phyloP scores from a whole-genome alignment of 345 rosid species.

The Kandelia obovata region DNA sequence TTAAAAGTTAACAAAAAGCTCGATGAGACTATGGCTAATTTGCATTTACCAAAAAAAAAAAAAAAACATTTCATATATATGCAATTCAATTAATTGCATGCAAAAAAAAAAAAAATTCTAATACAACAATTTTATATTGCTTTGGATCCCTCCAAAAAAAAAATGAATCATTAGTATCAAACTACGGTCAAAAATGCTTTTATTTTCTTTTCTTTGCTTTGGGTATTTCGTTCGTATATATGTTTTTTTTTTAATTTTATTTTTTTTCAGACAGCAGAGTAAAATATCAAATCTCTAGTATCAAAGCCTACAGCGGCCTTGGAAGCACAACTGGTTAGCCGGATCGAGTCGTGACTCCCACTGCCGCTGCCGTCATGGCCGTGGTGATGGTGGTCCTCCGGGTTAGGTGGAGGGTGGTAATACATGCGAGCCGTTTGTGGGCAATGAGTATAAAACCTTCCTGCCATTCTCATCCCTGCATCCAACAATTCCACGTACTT shows the following conservation, averaged over 20 bases:
- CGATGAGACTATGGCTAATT: no score
- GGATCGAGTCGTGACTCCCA: not conserved
- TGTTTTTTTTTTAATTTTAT: not conserved
- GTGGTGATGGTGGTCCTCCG: conserved; percentile 16
- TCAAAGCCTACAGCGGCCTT: conserved; percentile 22
- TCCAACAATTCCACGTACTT: conserved; percentile 49
- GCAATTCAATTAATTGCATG: no score
- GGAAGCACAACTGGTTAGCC: conserved; percentile 5
- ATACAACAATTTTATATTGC: no score
- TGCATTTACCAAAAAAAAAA: no score
- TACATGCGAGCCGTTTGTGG: conserved; percentile 59
- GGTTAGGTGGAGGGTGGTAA: conserved; percentile 51
- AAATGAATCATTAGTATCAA: not conserved
- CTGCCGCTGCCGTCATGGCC: not conserved
- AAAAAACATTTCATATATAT: no score
- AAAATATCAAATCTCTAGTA: conserved; percentile 19
- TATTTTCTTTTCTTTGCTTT: no score
- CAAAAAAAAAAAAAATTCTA: no score
- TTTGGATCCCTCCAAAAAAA: no score
- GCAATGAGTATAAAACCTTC: conserved; percentile 59
- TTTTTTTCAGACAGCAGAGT: conserved; percentile 19
- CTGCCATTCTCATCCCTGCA: conserved; percentile 41
- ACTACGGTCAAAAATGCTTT: not conserved
- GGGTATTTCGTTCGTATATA: no score
- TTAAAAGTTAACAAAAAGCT: no score